Evolutionary conservation across 2,329 filamentous ascomycete genomes (phyloP).

Genomic region (Akanthomyces uredinophilus): DNA sequence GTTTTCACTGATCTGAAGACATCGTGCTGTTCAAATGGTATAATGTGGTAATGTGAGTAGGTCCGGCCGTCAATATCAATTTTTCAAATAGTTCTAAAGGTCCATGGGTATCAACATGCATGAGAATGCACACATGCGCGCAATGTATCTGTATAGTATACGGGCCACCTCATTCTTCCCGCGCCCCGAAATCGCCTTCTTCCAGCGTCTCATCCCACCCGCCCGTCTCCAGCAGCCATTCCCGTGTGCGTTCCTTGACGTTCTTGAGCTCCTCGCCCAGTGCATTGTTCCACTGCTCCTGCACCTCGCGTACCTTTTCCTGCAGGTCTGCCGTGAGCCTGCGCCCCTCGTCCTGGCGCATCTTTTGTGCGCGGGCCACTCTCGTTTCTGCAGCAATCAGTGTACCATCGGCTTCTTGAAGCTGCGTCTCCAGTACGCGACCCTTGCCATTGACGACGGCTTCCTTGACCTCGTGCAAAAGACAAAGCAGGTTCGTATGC

Average conservation of each 20-base stretch:
- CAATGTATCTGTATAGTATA: not conserved
- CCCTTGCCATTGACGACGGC: slow-evolving; percentile 66
- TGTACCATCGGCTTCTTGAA: slow-evolving; percentile 35
- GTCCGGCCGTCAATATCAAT: slow-evolving; percentile 5
- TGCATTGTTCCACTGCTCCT: slow-evolving; percentile 84
- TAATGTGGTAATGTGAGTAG: not conserved
- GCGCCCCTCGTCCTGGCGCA: slow-evolving; percentile 61
- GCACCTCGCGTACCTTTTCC: slow-evolving; percentile 85
- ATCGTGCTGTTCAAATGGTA: not conserved
- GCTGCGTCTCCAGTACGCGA: slow-evolving; percentile 62
- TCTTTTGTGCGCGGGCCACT: slow-evolving; percentile 44
- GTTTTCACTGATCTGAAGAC: not conserved
- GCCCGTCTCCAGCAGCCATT: slow-evolving; percentile 68
- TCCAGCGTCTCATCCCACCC: slow-evolving; percentile 81
- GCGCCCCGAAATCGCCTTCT: slow-evolving; percentile 46
- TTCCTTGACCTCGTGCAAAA: slow-evolving; percentile 85
- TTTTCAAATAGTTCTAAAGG: slow-evolving; percentile 9
- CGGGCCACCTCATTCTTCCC: slow-evolving; percentile 21
- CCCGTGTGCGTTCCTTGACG: slow-evolving; percentile 69
- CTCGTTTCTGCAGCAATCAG: slow-evolving; percentile 29
- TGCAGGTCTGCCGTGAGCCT: slow-evolving; percentile 80
- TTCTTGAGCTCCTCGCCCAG: slow-evolving; percentile 71
- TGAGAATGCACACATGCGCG: not conserved
- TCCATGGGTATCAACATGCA: slow-evolving; percentile 26
- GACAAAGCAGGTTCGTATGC: slow-evolving; percentile 83